Conservation (phyloP, 345 rosid species). For the Eucalyptus marginata region DNA sequence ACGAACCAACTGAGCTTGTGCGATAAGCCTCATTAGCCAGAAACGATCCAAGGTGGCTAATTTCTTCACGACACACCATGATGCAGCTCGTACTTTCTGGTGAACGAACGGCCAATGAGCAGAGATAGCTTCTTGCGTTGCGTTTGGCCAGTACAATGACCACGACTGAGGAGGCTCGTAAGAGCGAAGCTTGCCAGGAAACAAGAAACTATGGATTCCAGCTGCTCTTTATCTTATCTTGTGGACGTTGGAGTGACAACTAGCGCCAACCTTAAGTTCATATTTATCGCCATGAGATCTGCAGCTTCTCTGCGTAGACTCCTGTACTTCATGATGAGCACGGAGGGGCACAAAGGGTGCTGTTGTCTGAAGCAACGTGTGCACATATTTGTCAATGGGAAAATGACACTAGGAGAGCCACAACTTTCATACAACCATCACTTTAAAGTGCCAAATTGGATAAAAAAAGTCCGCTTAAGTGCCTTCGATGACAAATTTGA, state of each 20-base stretch:
- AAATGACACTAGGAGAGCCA: no score
- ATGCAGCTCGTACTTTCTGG: neutral
- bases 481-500: neutral
- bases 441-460: neutral
- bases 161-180: neutral
- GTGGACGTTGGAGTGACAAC: neutral
- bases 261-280: neutral
- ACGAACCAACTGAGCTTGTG: neutral
- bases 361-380: neutral
- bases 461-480: neutral
- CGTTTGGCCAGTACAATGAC: neutral
- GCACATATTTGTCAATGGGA: neutral
- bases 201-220: neutral
- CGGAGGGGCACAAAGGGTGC: neutral
- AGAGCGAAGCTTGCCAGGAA: neutral
- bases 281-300: neutral
- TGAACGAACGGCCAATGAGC: neutral
- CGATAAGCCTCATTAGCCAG: neutral
- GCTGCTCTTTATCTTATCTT: neutral
- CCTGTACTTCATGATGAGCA: neutral
- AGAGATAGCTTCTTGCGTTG: neutral
- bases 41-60: neutral
- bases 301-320: neutral
- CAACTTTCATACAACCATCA: neutral
- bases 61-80: neutral